Percentiles rank a stretch among this genome's conserved stretches.
phyloP scores from a whole-genome alignment of 805 yeast genomes.

The Deakozyma indianensis region DNA sequence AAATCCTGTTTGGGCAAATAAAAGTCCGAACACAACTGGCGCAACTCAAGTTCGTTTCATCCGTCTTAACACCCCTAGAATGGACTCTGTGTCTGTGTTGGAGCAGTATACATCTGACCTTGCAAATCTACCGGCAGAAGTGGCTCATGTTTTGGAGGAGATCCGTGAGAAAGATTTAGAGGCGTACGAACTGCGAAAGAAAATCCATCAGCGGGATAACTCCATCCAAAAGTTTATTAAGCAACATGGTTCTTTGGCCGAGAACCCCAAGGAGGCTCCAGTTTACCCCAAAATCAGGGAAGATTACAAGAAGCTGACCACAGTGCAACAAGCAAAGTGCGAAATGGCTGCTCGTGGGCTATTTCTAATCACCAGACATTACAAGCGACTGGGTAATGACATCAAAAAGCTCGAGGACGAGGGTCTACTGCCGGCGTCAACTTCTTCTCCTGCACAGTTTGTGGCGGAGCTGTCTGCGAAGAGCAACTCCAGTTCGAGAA shows the following conservation, averaged over 20 bases:
- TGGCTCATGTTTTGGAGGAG: conserved; percentile 68
- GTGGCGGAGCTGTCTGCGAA: background rate
- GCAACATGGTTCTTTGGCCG: conserved; percentile 66
- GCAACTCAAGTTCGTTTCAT: too few species aligned
- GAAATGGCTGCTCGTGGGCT: conserved; percentile 73
- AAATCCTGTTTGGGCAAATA: too few species aligned
- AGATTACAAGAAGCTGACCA: conserved; percentile 44
- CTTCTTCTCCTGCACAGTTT: background rate
- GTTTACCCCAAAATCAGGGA: conserved; percentile 51
- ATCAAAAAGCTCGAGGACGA: conserved; percentile 63
- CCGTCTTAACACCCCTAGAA: too few species aligned
- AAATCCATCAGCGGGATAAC: conserved; percentile 58
- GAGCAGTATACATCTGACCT: conserved; percentile 51
- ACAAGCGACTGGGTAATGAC: conserved; percentile 58
- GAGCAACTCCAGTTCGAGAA: conserved; percentile 1
- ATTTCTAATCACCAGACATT: conserved; percentile 60
- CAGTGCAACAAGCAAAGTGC: conserved; percentile 64
- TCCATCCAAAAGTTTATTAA: conserved; percentile 71
- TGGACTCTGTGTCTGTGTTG: conserved; percentile 83
- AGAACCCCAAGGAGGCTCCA: conserved; percentile 68
- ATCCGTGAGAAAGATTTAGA: conserved; percentile 54
- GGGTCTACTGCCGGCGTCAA: conserved; percentile 49
- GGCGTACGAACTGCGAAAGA: conserved; percentile 49
- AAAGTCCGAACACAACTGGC: too few species aligned
- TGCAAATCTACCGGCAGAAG: conserved; percentile 77